phyloP scores from a whole-genome alignment of 441 rosid species.

The Eutrema salsugineum region DNA sequence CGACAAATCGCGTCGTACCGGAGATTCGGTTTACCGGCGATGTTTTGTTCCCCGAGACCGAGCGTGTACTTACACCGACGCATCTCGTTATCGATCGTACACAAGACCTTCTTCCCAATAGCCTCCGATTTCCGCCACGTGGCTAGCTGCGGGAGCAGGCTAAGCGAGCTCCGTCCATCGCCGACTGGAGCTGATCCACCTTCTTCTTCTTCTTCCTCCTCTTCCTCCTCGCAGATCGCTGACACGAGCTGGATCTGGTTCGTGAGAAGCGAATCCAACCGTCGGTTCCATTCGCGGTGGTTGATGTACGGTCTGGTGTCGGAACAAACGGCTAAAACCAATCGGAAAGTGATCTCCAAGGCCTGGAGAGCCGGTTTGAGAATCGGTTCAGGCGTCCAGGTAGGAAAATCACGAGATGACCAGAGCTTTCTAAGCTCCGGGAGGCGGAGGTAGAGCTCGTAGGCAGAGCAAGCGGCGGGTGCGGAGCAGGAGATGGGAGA shows the following conservation, averaged over 20 bases:
- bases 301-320: slow-evolving; percentile 72
- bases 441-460: slow-evolving; percentile 74
- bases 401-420: slow-evolving; percentile 51
- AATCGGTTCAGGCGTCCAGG: slow-evolving; percentile 58
- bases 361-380: slow-evolving; percentile 74
- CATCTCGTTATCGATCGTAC: slow-evolving; percentile 77
- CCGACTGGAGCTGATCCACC: slow-evolving; percentile 47
- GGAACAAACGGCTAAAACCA: slow-evolving; percentile 53
- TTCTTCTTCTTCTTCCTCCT: slow-evolving; percentile 25
- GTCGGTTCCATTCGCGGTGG: slow-evolving; percentile 65
- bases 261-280: slow-evolving; percentile 65
- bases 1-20: slow-evolving; percentile 75
- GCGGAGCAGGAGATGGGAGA: slow-evolving; percentile 49
- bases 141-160: slow-evolving; percentile 73
- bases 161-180: slow-evolving; percentile 55
- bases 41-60: slow-evolving; percentile 83
- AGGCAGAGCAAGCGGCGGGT: slow-evolving; percentile 57
- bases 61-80: slow-evolving; percentile 67
- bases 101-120: slow-evolving; percentile 56
- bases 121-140: slow-evolving; percentile 78
- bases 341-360: slow-evolving; percentile 72
- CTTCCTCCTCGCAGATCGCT: slow-evolving; percentile 48
- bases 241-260: slow-evolving; percentile 65
- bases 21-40: slow-evolving; percentile 66
- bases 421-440: slow-evolving; percentile 69